Evolutionary conservation across 2,329 filamentous ascomycete species (phyloP).

Genomic region (Graphilbum sp.): DNA sequence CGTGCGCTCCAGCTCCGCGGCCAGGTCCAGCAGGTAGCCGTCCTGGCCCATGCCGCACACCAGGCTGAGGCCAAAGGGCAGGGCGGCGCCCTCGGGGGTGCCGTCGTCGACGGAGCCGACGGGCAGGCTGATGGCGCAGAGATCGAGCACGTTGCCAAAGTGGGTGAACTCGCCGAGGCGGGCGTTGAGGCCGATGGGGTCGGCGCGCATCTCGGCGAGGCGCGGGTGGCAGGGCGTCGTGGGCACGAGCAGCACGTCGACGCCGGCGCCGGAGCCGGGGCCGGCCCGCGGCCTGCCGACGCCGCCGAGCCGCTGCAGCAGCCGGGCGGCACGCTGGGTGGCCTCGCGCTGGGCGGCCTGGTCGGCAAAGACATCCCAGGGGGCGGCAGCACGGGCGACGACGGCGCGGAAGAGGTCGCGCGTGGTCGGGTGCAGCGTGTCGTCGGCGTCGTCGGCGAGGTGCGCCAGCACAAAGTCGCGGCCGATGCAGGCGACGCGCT

Average conservation of each 20-base stretch:
- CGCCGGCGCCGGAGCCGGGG: slow-evolving; percentile 5
- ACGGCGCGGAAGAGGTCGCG: slow-evolving; percentile 25
- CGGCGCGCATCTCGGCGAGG: slow-evolving; percentile 28
- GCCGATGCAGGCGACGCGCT: slow-evolving; percentile 26
- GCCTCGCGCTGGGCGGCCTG: slow-evolving; percentile 26
- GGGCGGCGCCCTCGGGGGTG: no score
- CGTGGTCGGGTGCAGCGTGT: slow-evolving; percentile 32
- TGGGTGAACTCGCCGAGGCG: slow-evolving; percentile 35
- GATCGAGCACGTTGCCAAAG: slow-evolving; percentile 38
- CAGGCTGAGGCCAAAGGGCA: slow-evolving; percentile 28
- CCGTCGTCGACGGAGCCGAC: slow-evolving; percentile 20
- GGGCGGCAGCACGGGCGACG: slow-evolving; percentile 19
- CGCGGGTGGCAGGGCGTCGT: slow-evolving; percentile 22
- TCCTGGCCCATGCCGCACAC: no score
- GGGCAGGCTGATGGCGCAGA: slow-evolving; percentile 30
- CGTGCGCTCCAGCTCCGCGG: no score
- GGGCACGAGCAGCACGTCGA: slow-evolving; percentile 31
- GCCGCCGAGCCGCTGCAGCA: no score
- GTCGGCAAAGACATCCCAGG: slow-evolving; percentile 31
- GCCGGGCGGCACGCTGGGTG: slow-evolving; percentile 16
- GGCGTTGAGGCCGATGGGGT: slow-evolving; percentile 32
- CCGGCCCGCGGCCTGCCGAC: no score
- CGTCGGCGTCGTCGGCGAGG: slow-evolving; percentile 17
- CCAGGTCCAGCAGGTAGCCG: no score
- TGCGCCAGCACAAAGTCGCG: slow-evolving; percentile 18